Conservation (phyloP, 2,329 filamentous ascomycete species). For the Madurella mycetomatis region DNA sequence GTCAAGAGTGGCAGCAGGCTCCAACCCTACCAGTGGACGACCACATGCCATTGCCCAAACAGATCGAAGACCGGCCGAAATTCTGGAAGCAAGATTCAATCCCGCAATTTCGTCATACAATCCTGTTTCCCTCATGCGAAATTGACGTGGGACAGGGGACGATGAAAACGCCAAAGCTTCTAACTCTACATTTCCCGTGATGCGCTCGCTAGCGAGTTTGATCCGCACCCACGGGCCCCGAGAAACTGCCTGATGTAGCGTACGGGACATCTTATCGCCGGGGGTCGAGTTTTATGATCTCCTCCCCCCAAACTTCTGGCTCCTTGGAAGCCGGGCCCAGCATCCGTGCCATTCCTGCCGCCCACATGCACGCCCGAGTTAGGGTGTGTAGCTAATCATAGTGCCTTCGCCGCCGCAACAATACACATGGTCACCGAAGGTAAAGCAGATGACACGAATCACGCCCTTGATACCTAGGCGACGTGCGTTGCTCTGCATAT, state of each 20-base stretch:
- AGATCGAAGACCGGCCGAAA: too few species aligned
- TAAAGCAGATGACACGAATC: background rate
- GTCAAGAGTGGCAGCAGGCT: too few species aligned
- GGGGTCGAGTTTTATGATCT: constrained; percentile 22
- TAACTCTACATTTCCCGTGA: background rate
- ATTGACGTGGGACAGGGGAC: too few species aligned
- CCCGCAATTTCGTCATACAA: background rate
- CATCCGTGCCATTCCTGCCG: background rate
- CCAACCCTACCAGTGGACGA: too few species aligned
- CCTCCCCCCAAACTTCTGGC: background rate
- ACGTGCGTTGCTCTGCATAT: constrained; percentile 9
- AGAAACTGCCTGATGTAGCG: background rate
- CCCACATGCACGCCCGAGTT: background rate
- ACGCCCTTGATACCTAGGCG: background rate
- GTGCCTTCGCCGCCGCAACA: background rate
- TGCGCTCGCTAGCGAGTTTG: constrained; percentile 17
- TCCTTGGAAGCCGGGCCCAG: constrained; percentile 14
- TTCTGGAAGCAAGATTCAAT: too few species aligned
- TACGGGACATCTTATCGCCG: constrained; percentile 18
- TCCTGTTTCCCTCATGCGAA: too few species aligned
- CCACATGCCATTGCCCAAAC: too few species aligned
- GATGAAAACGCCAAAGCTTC: background rate
- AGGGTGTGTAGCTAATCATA: constrained; percentile 3
- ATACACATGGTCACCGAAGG: background rate
- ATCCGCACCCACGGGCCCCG: constrained; percentile 14